These are phyloP conservation scores for Pseudoperonospora humuli DNA, from an alignment of 352 stramenopile genomes.

Conservation along the genomic window DNA sequence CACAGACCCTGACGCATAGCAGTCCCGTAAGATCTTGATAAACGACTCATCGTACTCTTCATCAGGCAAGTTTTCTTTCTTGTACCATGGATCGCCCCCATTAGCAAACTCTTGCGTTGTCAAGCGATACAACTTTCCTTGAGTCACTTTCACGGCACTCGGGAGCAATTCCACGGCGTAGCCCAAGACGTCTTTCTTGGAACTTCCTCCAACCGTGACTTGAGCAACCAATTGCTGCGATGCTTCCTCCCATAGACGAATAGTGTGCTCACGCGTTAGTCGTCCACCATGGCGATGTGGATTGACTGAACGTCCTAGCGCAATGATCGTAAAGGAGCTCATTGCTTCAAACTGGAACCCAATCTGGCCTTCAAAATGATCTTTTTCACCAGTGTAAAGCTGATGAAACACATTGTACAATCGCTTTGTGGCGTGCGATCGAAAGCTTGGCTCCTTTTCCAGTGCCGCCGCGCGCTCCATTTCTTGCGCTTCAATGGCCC, in stretches of 20 bases:
- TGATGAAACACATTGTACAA: conserved; percentile 86
- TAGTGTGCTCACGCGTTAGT: conserved; percentile 60
- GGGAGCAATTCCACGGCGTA: conserved; percentile 65
- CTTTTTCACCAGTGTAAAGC: conserved; percentile 83
- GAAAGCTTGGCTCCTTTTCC: conserved; percentile 36
- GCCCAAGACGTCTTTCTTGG: conserved; percentile 61
- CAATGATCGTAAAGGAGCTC: conserved; percentile 75
- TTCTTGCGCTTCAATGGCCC: conserved; percentile 58
- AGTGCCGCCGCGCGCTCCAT: conserved; percentile 43
- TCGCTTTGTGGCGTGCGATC: conserved; percentile 51
- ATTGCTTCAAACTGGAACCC: conserved; percentile 85
- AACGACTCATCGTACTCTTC: conserved; percentile 83
- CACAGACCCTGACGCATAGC: conserved; percentile 76
- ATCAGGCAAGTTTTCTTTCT: conserved; percentile 81
- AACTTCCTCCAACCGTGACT: conserved; percentile 48
- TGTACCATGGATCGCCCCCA: conserved; percentile 84
- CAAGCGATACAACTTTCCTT: conserved; percentile 81
- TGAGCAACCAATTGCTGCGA: conserved; percentile 64
- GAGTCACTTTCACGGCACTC: conserved; percentile 49
- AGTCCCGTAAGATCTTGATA: conserved; percentile 83
- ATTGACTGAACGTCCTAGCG: conserved; percentile 74
- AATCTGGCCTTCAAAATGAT: conserved; percentile 87
- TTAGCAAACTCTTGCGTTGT: conserved; percentile 86
- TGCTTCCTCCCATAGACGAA: conserved; percentile 80
- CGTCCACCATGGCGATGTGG: conserved; percentile 47